Evolutionary conservation across 257 asterid species (phyloP), one percentile per base, ranked within the genome.

Genomic region (Rhazya stricta): DNA sequence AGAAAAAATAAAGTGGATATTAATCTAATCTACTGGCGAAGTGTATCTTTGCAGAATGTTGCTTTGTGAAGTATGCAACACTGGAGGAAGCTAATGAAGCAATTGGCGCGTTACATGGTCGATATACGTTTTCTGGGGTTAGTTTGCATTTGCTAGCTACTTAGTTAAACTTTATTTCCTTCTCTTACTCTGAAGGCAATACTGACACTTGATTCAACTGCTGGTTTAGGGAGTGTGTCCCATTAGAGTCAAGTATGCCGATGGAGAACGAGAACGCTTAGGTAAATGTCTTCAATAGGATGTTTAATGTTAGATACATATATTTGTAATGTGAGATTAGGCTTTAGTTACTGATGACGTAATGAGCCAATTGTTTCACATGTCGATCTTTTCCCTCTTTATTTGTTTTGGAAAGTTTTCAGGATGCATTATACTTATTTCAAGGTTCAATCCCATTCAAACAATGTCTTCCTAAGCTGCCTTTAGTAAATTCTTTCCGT

Each of bases 41-140:
- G 48, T 72, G 42, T 69, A 18, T 36, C 29, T 68, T 74, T 71
- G 79, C 82, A 94, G 98, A 89, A 83, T 85, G 82, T 69, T 90
- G 98, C 83, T 94, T 94, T 83, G 97, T 94, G 83, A 94, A 94
- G 88, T 94, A 87, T 84, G 84, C 88, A 50, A 83, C 85, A 8
- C 1, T 86, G 39, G 93, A 91, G 78, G 95, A 86, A 80, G 97
- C 97, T 76, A 92, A 92, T 73, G 84, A 79, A 71, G 98, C 97
- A 74, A 88, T 91, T 79, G 85, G 45, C 60, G 88, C 86, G 66
- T 84, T 89, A 81, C 78, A 89, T 72, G 82, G 79, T 71, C 91
- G 79, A 16, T 88, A 80, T 83, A 87, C 82, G 15, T 91, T 90
- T 81, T 87, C 92, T 61, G 95, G 96, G 97, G 98, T 92, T 79